phyloP scores from a whole-genome alignment of 1,284 basidiomycete genomes.

The Ganoderma meredithae region DNA sequence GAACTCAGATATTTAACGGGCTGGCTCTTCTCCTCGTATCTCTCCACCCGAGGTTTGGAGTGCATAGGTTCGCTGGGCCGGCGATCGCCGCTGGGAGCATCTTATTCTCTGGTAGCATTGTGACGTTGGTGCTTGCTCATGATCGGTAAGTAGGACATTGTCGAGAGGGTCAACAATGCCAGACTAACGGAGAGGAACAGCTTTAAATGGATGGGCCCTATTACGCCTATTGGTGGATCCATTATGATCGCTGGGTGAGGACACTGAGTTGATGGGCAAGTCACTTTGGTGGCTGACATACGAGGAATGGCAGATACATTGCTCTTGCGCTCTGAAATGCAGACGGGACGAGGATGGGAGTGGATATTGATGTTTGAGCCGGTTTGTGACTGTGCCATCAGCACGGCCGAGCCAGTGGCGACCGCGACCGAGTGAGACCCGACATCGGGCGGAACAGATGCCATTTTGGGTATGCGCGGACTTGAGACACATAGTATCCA shows the following conservation, averaged over 20 bases:
- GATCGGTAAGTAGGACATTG: slow-evolving; percentile 53
- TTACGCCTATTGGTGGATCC: slow-evolving; percentile 79
- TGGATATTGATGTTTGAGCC: background rate
- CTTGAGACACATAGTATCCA: background rate
- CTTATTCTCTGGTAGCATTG: slow-evolving; percentile 79
- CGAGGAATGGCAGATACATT: slow-evolving; percentile 52
- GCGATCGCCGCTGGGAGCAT: slow-evolving; percentile 69
- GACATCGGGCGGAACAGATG: background rate
- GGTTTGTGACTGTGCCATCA: background rate
- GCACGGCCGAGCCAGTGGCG: background rate
- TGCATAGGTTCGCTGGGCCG: slow-evolving; percentile 73
- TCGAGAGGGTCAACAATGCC: slow-evolving; percentile 1
- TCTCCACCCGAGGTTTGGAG: slow-evolving; percentile 71
- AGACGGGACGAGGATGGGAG: background rate
- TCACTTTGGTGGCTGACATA: slow-evolving; percentile 15
- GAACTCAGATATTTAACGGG: slow-evolving; percentile 75
- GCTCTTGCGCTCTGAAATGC: slow-evolving; percentile 53
- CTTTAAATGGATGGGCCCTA: slow-evolving; percentile 69
- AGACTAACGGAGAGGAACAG: slow-evolving; percentile 42
- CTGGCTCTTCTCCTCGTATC: slow-evolving; percentile 77
- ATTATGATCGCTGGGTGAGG: slow-evolving; percentile 83
- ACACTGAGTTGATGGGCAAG: background rate
- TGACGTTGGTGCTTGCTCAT: slow-evolving; percentile 64
- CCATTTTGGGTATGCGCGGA: background rate
- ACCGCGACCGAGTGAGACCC: background rate